Base-by-base conservation (phyloP, 1,139 yeast species). In the Geotrichum candidum region DNA sequence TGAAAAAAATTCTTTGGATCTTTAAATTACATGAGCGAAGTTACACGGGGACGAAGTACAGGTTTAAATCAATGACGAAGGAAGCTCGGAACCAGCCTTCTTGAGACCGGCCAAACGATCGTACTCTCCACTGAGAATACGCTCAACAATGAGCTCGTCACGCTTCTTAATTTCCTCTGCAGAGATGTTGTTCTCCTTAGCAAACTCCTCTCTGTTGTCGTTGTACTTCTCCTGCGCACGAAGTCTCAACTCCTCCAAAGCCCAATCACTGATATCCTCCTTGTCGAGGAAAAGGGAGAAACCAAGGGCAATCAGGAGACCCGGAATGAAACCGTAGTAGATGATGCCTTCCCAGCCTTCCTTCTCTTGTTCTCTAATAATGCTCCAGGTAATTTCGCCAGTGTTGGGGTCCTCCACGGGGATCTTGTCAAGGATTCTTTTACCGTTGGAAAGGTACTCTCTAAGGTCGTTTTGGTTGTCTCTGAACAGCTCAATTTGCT, bases 321-420 rank as follows among this genome's bases (percentile, higher is more conserved):
- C 90, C 62, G 95, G 92, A 53, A 88, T 85, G 72, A 87, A 84
- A 67, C 86, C 82, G 73, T 82, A 87, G 76, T 87, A 88, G 64
- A 90, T 79, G 63, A 81, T 81, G 67, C 80, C 79, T 73, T 90
- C 96, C 96, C 96, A 89, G 57, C 96, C 96, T 78, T 89, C 96
- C 73, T 85, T 85, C 69, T 84, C 85, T 63, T 87, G 83, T 71
- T 85, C 91, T 67, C 96, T 82, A 57, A 90, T 85, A 65, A 89
- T 78, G 70, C 85, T 84, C 96, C 96, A 89, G 70, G 85, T 84
- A 69, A 88, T 83, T 70, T 85, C 88, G 48, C 96, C 96, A 22
- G 90, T 86, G 52, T 83, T 78, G 57, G 87, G 85, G 74, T 88
- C 95, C 75, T 86, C 88, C 72, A 84, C 88, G 60, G 96, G 96